Evolutionary conservation across 768 basidiomycete species (phyloP).

Genomic region (Collybia sp.): DNA sequence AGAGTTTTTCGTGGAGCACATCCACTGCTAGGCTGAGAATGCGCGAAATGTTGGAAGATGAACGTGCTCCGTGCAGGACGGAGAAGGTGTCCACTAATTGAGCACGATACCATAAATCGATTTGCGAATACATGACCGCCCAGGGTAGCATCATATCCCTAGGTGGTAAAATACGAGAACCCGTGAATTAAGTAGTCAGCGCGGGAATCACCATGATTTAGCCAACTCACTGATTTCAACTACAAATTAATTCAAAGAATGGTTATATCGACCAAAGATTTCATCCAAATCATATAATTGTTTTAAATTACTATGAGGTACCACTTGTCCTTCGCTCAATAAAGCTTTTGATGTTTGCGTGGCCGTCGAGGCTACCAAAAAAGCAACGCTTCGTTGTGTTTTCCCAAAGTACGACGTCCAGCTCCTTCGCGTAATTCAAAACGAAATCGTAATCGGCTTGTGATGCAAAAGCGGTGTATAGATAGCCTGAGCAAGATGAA

Average conservation of each 20-base stretch:
- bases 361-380: constrained; percentile 77
- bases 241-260: not conserved
- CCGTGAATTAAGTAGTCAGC: not conserved
- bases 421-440: constrained; percentile 76
- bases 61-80: too few relatives aligned
- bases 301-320: not conserved
- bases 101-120: too few relatives aligned
- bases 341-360: constrained; percentile 73
- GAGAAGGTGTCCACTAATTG: too few relatives aligned
- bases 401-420: constrained; percentile 84
- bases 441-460: constrained; percentile 87
- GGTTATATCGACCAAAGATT: not conserved
- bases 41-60: not conserved
- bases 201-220: not conserved
- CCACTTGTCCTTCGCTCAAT: constrained; percentile 62
- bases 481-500: constrained; percentile 53
- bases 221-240: not conserved
- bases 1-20: not conserved
- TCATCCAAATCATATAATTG: not conserved
- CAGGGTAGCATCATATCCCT: too few relatives aligned
- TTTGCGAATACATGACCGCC: too few relatives aligned
- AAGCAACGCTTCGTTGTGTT: constrained; percentile 69
- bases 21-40: not conserved
- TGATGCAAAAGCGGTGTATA: constrained; percentile 86
- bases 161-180: not conserved